Percentiles rank a stretch among this genome's conserved stretches.
These are phyloP conservation scores for Mycena maculata DNA, from an alignment of 768 basidiomycete species.

Conservation along the genomic window DNA sequence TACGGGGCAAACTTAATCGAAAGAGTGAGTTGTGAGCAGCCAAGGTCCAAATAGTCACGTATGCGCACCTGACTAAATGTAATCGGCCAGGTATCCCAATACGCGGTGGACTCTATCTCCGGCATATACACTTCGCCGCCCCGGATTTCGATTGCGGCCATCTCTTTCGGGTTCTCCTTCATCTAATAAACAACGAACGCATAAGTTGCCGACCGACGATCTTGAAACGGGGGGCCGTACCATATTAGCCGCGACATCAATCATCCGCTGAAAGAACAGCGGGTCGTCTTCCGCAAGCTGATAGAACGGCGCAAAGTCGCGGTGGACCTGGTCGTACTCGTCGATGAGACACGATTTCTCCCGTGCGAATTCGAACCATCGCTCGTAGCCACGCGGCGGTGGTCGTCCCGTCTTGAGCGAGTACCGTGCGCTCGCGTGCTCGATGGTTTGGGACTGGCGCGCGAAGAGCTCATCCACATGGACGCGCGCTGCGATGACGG, in stretches of 20 bases:
- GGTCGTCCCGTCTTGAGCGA: slow-evolving; percentile 7
- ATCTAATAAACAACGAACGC: background rate
- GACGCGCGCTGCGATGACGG: background rate
- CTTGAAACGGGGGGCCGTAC: background rate
- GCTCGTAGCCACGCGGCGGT: slow-evolving; percentile 22
- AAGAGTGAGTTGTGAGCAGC: background rate
- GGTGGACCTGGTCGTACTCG: slow-evolving; percentile 22
- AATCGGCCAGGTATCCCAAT: slow-evolving; percentile 6
- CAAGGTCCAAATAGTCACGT: background rate
- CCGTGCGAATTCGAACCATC: slow-evolving; percentile 22
- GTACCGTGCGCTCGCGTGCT: slow-evolving; percentile 13
- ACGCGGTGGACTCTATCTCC: background rate
- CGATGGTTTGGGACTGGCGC: slow-evolving; percentile 7
- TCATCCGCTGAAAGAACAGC: slow-evolving; percentile 3
- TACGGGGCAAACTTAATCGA: slow-evolving; percentile 4
- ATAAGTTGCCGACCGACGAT: background rate
- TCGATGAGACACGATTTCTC: slow-evolving; percentile 28
- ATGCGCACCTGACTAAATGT: slow-evolving; percentile 4
- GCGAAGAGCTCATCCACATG: slow-evolving; percentile 13
- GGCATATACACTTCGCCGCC: slow-evolving; percentile 3
- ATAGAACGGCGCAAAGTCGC: slow-evolving; percentile 24
- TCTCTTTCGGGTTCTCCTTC: background rate
- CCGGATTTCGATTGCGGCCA: background rate
- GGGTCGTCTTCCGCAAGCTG: slow-evolving; percentile 19
- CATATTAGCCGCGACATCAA: background rate